Evolutionary conservation across 768 basidiomycete genomes (phyloP).

Genomic region (Lanmaoa pseudosensibilis): DNA sequence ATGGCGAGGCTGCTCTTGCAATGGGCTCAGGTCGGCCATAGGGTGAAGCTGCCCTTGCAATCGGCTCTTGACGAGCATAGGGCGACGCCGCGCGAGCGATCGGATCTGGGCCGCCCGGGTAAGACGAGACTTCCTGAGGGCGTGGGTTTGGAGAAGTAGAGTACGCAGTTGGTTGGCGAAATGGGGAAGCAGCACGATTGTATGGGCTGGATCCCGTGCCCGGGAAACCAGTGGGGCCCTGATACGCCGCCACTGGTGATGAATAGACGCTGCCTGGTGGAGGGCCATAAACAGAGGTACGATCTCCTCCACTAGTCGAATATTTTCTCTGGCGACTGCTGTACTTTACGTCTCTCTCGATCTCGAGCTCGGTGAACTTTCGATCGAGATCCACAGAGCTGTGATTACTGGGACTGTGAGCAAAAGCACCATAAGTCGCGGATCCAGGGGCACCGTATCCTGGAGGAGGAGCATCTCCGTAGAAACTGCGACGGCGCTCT

Average conservation of each 20-base stretch:
- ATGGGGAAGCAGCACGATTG: constrained; percentile 38
- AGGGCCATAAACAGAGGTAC: constrained; percentile 22
- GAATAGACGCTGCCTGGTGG: constrained; percentile 19
- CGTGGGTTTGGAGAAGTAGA: constrained; percentile 49
- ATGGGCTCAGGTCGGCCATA: constrained; percentile 33
- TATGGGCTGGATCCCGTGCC: constrained; percentile 26
- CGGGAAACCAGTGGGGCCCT: constrained; percentile 30
- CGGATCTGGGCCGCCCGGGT: constrained; percentile 39
- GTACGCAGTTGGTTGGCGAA: constrained; percentile 34
- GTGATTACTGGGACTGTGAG: constrained; percentile 25
- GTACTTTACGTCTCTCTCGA: constrained; percentile 32
- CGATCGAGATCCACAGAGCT: constrained; percentile 38
- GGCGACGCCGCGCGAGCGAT: constrained; percentile 34
- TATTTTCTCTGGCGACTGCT: constrained; percentile 45
- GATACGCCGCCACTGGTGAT: constrained; percentile 31
- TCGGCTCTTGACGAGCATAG: constrained; percentile 35
- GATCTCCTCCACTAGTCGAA: constrained; percentile 42
- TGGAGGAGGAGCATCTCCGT: constrained; percentile 36
- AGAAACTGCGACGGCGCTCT: constrained; percentile 58
- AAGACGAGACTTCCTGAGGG: constrained; percentile 44
- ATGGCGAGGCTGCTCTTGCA: constrained; percentile 25
- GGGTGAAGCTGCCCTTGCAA: constrained; percentile 33
- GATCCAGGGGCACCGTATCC: constrained; percentile 27
- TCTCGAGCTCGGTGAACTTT: constrained; percentile 35
- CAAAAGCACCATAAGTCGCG: constrained; percentile 23